Evolutionary conservation across 2,329 filamentous ascomycete species (phyloP).

Genomic region (Epichloe festucae): DNA sequence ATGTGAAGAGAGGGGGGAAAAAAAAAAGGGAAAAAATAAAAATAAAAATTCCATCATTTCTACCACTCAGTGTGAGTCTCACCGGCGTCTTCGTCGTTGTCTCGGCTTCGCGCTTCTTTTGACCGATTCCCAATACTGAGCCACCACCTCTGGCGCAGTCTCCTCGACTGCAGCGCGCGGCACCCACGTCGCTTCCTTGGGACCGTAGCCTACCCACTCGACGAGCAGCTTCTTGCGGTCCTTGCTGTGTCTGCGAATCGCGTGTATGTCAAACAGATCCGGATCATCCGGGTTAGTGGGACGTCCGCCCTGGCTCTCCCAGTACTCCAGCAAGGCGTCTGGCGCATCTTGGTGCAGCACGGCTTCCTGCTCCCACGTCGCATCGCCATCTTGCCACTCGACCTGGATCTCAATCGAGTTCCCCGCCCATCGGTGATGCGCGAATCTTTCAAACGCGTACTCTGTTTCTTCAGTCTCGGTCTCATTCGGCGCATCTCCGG

Average conservation of each 20-base stretch:
- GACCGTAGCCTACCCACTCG: slow-evolving; percentile 23
- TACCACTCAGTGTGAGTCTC: not conserved
- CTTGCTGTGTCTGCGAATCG: slow-evolving; percentile 19
- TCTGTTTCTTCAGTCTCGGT: slow-evolving; percentile 2
- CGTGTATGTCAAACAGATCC: slow-evolving; percentile 20
- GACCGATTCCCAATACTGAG: slow-evolving; percentile 15
- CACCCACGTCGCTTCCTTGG: slow-evolving; percentile 19
- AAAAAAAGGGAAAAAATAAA: too few species aligned
- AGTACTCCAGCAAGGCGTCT: slow-evolving; percentile 19
- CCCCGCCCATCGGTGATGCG: slow-evolving; percentile 16
- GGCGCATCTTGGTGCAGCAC: slow-evolving; percentile 21
- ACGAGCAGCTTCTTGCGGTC: slow-evolving; percentile 17
- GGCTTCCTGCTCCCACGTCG: slow-evolving; percentile 23
- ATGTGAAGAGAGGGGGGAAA: too few species aligned
- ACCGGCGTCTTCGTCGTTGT: not conserved
- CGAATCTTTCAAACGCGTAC: slow-evolving; percentile 13
- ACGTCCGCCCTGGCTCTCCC: slow-evolving; percentile 18
- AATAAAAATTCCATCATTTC: not conserved
- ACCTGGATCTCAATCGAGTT: slow-evolving; percentile 19
- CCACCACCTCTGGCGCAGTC: slow-evolving; percentile 15
- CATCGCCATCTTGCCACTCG: slow-evolving; percentile 17
- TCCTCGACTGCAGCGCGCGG: slow-evolving; percentile 12
- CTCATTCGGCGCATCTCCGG: not conserved
- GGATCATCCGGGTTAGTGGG: slow-evolving; percentile 19
- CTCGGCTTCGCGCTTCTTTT: not conserved